Base-by-base conservation (phyloP, 1,284 basidiomycete species). In the Cryptococcus sp. region DNA sequence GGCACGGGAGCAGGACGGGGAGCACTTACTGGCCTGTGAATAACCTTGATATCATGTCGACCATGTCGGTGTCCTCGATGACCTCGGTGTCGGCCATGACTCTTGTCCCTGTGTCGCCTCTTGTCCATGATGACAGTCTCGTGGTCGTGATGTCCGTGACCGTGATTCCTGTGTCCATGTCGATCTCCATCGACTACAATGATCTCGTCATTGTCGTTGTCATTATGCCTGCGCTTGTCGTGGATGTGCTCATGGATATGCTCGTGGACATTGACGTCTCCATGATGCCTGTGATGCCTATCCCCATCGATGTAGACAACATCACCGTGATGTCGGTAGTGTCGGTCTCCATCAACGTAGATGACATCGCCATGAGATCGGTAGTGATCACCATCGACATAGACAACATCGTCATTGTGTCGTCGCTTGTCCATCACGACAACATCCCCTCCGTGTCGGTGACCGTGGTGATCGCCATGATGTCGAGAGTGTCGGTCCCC, bases 231-330 rank as follows among this genome's bases (percentile, higher is more conserved):
- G 31, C 28, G 22, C 46, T 48, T 24, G 18, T n/a, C 21, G 28
- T 28, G 28, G 19, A 40, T 23, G 22, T 48, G 46, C 14, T 22
- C 44, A 25, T 49, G 48, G 25, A 49, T 42, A 24, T 49, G 49
- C 31, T 45, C 42, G 41, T 50, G 24, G 16, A 47, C 51, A 25
- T 21, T 48, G 19, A 53, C 52, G 24, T 41, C 44, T 23, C 48
- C 48, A 39, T 41, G 37, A 36, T 52, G 45, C 19, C 23, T 28
- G 43, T 50, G 49, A 28, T 45, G 47, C 23, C 47, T 24, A 40
- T 48, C 46, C 21, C 43, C 48, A 44, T 42, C 46, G 18, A 50
- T 39, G n/a, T 48, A 39, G 1, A 50, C 41, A 23, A 50, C 53
- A 40, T 50, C 39, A 39, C 25, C 45, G 16, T 39, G 36, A 14